phyloP scores from a whole-genome alignment of 1,284 basidiomycete species.

The Ceratobasidium sp. region DNA sequence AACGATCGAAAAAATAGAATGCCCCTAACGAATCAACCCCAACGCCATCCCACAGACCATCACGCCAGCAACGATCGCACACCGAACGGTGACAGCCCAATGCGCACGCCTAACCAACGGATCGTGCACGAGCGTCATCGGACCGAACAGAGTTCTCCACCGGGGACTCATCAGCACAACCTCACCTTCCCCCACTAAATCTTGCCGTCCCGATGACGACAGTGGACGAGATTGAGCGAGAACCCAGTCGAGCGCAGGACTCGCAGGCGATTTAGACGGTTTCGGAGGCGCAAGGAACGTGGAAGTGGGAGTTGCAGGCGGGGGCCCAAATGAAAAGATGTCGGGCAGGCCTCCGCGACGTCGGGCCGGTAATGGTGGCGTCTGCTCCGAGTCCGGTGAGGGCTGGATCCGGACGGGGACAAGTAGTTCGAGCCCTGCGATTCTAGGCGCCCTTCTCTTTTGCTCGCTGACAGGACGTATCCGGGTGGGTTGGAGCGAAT shows the following conservation, averaged over 20 bases:
- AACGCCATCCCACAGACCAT: slow-evolving; percentile 33
- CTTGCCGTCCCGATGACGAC: neutral
- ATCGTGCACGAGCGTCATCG: slow-evolving; percentile 36
- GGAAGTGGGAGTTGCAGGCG: no score
- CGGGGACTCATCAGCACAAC: neutral
- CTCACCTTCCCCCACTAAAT: neutral
- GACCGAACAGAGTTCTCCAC: slow-evolving; percentile 9
- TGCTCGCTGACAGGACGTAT: neutral
- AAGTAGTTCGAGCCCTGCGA: neutral
- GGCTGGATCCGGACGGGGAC: neutral
- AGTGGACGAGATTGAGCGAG: neutral
- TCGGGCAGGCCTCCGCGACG: neutral
- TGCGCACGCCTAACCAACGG: slow-evolving; percentile 29
- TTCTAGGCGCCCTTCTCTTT: neutral
- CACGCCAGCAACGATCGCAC: neutral
- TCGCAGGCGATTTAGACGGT: neutral
- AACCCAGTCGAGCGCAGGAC: slow-evolving; percentile 2
- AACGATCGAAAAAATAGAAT: no score
- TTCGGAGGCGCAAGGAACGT: no score
- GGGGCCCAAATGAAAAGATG: neutral
- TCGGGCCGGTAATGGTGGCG: neutral
- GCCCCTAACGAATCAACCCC: slow-evolving; percentile 11
- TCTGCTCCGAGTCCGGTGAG: neutral
- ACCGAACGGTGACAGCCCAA: slow-evolving; percentile 18
- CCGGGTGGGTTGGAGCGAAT: neutral